phyloP scores from a whole-genome alignment of 164 flowering plant genomes.

The Macadamia integrifolia region DNA sequence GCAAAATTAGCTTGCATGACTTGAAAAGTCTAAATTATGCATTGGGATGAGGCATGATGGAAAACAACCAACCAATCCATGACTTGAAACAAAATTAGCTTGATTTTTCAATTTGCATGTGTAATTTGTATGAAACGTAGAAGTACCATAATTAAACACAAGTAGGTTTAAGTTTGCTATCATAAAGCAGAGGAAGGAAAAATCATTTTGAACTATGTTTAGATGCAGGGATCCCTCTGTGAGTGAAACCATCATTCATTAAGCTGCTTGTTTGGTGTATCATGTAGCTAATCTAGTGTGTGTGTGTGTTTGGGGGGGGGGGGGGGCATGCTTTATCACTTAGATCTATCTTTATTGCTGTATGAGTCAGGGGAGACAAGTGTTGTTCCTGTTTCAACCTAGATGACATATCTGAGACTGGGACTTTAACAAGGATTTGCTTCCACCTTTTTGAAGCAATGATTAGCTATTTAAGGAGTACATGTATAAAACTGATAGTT shows the following conservation, averaged over 20 bases:
- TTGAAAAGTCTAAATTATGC: background rate
- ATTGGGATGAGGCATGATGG: background rate
- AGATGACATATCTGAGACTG: background rate
- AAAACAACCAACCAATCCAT: background rate
- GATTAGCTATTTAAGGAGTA: background rate
- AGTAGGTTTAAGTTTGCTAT: background rate
- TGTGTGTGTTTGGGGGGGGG: background rate
- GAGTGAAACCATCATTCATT: background rate
- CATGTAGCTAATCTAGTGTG: background rate
- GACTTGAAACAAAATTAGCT: background rate
- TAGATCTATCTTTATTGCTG: background rate
- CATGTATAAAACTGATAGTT: background rate
- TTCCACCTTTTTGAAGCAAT: background rate
- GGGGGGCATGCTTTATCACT: background rate
- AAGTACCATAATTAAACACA: background rate
- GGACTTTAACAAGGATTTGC: background rate
- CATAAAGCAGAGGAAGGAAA: background rate
- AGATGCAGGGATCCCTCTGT: background rate
- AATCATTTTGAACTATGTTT: background rate
- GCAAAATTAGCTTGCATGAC: background rate
- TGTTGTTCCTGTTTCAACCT: background rate
- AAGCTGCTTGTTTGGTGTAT: no score
- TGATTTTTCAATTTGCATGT: background rate
- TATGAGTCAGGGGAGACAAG: background rate
- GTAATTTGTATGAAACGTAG: background rate